Conservation (phyloP, 2,329 filamentous ascomycete genomes). For the Trichoderma brevicompactum region DNA sequence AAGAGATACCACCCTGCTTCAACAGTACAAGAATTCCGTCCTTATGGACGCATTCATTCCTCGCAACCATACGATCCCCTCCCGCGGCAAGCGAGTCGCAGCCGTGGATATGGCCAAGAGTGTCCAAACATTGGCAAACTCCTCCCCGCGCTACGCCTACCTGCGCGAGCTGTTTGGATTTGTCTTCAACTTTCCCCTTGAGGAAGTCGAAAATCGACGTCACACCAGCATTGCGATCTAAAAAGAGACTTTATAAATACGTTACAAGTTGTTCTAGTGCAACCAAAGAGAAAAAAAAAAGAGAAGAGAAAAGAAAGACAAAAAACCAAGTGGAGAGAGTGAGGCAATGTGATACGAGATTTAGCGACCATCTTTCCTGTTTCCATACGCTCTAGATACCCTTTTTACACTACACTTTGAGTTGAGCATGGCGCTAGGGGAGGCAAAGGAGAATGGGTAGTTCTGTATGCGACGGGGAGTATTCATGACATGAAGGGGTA, state of each 20-base stretch:
- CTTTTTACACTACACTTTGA: slow-evolving; percentile 24
- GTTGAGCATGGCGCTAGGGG: slow-evolving; percentile 23
- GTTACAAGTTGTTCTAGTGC: background rate
- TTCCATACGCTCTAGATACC: slow-evolving; percentile 29
- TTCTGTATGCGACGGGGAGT: background rate
- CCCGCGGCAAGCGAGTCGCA: slow-evolving; percentile 61
- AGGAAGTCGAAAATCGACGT: slow-evolving; percentile 73
- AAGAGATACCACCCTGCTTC: slow-evolving; percentile 72
- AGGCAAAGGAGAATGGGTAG: background rate
- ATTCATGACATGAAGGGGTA: background rate
- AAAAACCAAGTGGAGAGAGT: background rate
- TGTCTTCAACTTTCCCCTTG: slow-evolving; percentile 82
- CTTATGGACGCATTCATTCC: slow-evolving; percentile 67
- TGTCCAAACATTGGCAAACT: slow-evolving; percentile 74
- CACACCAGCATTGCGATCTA: slow-evolving; percentile 64
- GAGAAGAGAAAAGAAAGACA: background rate
- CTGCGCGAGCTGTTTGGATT: slow-evolving; percentile 79
- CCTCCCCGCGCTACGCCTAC: slow-evolving; percentile 72
- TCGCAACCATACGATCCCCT: slow-evolving; percentile 49
- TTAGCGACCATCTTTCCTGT: slow-evolving; percentile 24
- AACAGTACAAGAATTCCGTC: slow-evolving; percentile 81
- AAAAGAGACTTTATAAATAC: background rate
- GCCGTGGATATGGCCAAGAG: slow-evolving; percentile 81
- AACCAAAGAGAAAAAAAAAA: background rate
- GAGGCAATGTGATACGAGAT: background rate